Evolutionary conservation across 2,329 filamentous ascomycete genomes (phyloP), one percentile per base, ranked within the genome.

Genomic region (Plectosphaerella cucumerina): DNA sequence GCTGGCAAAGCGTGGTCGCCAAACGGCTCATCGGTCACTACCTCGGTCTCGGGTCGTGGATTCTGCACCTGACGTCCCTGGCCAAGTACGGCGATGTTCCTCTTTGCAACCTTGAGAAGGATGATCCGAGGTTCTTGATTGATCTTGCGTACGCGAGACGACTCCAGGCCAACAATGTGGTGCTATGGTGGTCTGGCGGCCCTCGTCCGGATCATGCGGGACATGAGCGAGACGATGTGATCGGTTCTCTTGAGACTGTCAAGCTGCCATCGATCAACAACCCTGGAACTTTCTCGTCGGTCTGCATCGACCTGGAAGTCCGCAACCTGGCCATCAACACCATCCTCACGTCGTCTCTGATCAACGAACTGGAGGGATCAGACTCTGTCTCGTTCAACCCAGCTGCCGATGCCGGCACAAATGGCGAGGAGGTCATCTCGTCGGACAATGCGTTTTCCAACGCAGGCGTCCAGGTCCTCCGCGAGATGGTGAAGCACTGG

Each of bases 401-500:
- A 20, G 85, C 86, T 1, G 81, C 77, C 1, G 84, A 87, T 51
- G 80, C 85, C 23, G 76, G 72, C 0, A 78, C 78, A 10, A 84
- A 87, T 51, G 86, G 84, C 0, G 75, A 80, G 0, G 87, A 87
- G 53, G 79, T 60, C 22, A 69, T 72, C 23, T 64, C 70, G 2
- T 68, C 63, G 5, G 70, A 72, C 43, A 70, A 70, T 12, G 90
- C 93, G 0, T 99, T 99, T 65, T 87, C 93, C n/a, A 89, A 90
- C 47, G 91, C 93, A 3, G 90, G 91, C 50, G 89, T 97, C 5
- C 81, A 86, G 6, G 94, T 99, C 1, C 77, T 99, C 4, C 87
- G 94, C 14, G 95, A 97, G 61, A 97, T 99, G 92, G 94, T 99
- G 59, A 96, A 97, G 67, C 83, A 89, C 3, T 99, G 95, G 95